These are phyloP conservation scores for Phoma sp. DNA, from an alignment of 2,329 filamentous ascomycete species.

Conservation along the genomic window DNA sequence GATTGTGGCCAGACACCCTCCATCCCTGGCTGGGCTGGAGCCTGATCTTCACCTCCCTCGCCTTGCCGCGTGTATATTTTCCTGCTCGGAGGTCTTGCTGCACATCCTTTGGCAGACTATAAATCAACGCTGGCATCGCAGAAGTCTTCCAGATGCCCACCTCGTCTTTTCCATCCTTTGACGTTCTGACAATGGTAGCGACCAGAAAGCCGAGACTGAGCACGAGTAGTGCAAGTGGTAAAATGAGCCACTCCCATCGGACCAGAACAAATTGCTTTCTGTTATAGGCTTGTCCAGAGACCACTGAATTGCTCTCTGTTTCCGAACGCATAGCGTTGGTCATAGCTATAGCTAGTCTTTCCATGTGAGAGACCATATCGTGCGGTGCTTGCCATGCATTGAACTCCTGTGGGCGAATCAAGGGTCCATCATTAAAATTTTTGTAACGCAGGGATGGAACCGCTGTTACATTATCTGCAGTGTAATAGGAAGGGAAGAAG, in stretches of 20 bases:
- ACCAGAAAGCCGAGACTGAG: slow-evolving; percentile 34
- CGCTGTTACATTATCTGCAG: not conserved
- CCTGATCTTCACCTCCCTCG: slow-evolving; percentile 33
- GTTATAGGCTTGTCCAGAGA: slow-evolving; percentile 19
- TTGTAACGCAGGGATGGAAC: not conserved
- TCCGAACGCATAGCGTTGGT: slow-evolving; percentile 30
- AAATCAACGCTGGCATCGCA: slow-evolving; percentile 33
- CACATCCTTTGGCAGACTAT: slow-evolving; percentile 33
- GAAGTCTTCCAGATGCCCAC: slow-evolving; percentile 41
- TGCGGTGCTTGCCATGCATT: slow-evolving; percentile 29
- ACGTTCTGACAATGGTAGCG: slow-evolving; percentile 31
- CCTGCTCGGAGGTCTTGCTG: slow-evolving; percentile 15
- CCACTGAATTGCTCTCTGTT: not conserved
- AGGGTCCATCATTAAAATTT: not conserved
- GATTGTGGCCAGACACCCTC: slow-evolving; percentile 27
- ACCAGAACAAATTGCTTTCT: slow-evolving; percentile 29
- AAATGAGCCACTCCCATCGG: slow-evolving; percentile 35
- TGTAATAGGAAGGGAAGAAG: slow-evolving; percentile 30
- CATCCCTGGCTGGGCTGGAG: slow-evolving; percentile 27
- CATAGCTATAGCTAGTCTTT: slow-evolving; percentile 26
- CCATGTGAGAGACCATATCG: slow-evolving; percentile 31
- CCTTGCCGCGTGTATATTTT: slow-evolving; percentile 33
- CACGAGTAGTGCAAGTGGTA: slow-evolving; percentile 32
- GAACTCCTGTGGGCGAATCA: slow-evolving; percentile 9
- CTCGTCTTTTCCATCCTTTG: not conserved